Conservation (phyloP, 805 yeast species). For the Kurtzmaniella fragi region DNA sequence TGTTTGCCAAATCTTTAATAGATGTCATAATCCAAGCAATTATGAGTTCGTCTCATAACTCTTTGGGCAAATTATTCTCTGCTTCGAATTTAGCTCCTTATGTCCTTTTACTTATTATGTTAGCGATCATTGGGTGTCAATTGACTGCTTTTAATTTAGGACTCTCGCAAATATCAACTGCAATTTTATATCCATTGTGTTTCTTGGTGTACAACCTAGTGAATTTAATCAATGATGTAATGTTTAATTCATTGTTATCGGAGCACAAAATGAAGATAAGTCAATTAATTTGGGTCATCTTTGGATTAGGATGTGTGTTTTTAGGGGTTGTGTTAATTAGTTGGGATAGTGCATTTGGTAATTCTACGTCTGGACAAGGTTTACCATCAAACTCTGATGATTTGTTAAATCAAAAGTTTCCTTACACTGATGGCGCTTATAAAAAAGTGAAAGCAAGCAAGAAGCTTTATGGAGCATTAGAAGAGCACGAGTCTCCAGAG, state of each 20-base stretch:
- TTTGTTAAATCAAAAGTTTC: conserved; percentile 12
- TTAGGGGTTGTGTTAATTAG: conserved; percentile 70
- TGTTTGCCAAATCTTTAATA: conserved; percentile 80
- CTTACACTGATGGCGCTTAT: conserved; percentile 5
- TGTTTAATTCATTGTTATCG: conserved; percentile 60
- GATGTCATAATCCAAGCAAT: conserved; percentile 54
- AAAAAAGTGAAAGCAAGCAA: conserved; percentile 5
- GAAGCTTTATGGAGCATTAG: conserved; percentile 5
- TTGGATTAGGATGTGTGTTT: conserved; percentile 47
- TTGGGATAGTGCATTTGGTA: conserved; percentile 38
- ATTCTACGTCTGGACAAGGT: not conserved
- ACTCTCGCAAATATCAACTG: conserved; percentile 62
- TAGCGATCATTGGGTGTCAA: conserved; percentile 64
- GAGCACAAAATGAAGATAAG: conserved; percentile 32
- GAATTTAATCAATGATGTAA: conserved; percentile 44
- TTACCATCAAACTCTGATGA: conserved; percentile 9
- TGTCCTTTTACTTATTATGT: conserved; percentile 47
- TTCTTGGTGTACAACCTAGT: conserved; percentile 77
- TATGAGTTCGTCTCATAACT: conserved; percentile 21
- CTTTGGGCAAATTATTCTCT: conserved; percentile 9
- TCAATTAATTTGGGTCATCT: conserved; percentile 43
- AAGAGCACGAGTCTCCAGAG: conserved; percentile 2
- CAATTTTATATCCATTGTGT: conserved; percentile 77
- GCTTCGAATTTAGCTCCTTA: conserved; percentile 26
- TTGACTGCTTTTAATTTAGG: conserved; percentile 72